These are phyloP conservation scores for Porosira glacialis DNA, from an alignment of 352 stramenopile species.

Conservation along the genomic window DNA sequence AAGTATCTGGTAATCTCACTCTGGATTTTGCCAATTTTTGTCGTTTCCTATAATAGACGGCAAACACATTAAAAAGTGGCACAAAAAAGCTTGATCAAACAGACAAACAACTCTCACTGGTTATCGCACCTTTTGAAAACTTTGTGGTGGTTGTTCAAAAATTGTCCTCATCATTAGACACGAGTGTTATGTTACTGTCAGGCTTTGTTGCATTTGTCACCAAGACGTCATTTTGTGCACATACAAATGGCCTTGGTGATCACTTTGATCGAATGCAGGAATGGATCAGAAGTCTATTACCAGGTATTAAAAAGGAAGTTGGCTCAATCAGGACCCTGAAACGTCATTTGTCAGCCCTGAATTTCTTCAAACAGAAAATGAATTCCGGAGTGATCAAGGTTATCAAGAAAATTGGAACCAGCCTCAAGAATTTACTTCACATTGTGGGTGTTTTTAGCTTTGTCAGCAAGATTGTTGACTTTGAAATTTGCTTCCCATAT, in stretches of 20 bases:
- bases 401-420: conserved; percentile 6
- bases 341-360: not conserved
- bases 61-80: conserved; percentile 4
- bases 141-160: conserved; percentile 8
- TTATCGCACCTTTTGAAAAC: conserved; percentile 8
- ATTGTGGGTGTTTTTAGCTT: not conserved
- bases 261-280: conserved; percentile 5
- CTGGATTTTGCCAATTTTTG: not conserved
- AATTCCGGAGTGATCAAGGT: conserved; percentile 2
- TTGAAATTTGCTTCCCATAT: conserved; percentile 4
- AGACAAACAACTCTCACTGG: not conserved
- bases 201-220: conserved; percentile 22
- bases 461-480: not conserved
- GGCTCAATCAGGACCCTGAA: not conserved
- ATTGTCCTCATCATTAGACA: not conserved
- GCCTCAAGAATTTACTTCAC: not conserved
- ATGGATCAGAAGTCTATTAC: not conserved
- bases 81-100: conserved; percentile 1
- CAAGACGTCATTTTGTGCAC: conserved; percentile 11
- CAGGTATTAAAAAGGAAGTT: not conserved
- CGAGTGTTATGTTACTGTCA: not conserved
- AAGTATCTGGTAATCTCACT: not conserved
- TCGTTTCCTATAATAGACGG: not conserved
- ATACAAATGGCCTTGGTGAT: conserved; percentile 1
- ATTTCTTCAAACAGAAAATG: conserved; percentile 4